phyloP scores from a whole-genome alignment of 495 filamentous ascomycete genomes.

The Talaromyces borbonicus region DNA sequence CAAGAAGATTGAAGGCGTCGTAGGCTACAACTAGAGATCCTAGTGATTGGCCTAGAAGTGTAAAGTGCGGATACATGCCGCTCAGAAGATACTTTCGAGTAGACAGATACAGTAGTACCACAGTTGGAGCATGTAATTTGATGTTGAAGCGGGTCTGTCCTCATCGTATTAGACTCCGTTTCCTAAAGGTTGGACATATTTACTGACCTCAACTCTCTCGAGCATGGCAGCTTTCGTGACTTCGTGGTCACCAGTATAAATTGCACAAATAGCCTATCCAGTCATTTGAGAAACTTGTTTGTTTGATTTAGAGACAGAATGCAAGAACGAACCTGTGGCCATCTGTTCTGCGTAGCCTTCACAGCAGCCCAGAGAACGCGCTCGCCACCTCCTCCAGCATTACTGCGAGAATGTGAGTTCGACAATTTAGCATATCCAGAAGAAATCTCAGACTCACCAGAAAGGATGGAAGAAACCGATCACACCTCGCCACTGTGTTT shows the following conservation, averaged over 20 bases:
- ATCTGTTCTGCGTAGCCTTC: constrained; percentile 78
- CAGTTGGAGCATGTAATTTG: constrained; percentile 67
- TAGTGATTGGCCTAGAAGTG: constrained; percentile 83
- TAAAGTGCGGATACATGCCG: constrained; percentile 84
- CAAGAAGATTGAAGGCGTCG: constrained; percentile 86
- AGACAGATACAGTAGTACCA: constrained; percentile 82
- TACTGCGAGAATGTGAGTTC: constrained; percentile 38
- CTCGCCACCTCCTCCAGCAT: constrained; percentile 93
- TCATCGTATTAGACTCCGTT: background rate
- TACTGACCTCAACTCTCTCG: constrained; percentile 56
- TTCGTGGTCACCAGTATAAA: constrained; percentile 93
- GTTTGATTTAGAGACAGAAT: background rate
- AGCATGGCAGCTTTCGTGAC: constrained; percentile 71
- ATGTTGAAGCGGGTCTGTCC: constrained; percentile 85
- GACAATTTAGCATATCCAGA: constrained; percentile 2
- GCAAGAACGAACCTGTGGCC: constrained; percentile 46
- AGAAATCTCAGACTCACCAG: constrained; percentile 46
- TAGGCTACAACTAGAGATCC: constrained; percentile 79
- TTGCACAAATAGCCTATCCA: constrained; percentile 58
- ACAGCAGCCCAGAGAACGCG: constrained; percentile 95
- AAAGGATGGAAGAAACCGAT: constrained; percentile 97
- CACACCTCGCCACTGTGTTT: constrained; percentile 74
- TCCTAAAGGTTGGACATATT: background rate
- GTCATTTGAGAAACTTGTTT: background rate
- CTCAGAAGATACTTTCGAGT: constrained; percentile 77